Evolutionary conservation across 2,329 filamentous ascomycete species (phyloP), one percentile per base, ranked within the genome.

Genomic region (Diaporthe velutina): DNA sequence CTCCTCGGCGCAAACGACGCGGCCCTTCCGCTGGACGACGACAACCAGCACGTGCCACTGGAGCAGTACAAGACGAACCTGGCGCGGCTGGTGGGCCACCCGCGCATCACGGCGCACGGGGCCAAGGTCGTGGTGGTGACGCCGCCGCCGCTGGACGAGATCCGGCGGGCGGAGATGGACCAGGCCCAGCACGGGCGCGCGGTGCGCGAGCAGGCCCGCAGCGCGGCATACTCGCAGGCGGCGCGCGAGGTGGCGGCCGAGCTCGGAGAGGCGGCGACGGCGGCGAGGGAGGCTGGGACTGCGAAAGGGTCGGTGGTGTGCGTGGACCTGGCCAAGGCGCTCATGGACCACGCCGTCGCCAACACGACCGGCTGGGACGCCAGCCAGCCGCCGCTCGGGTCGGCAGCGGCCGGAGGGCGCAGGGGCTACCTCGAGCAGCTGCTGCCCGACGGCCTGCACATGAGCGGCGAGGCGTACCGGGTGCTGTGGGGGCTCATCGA

Each of bases 1-100:
- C 93, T 98, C 78, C 92, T 98, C 75, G 97, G 97, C 25, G 95
- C 97, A 78, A 98, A 99, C 81, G 97, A 98, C 83, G 93, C 96
- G 4, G 92, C 92, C 72, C 83, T 97, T 4, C 89, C 91, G 4
- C 85, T 90, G 50, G 86, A 89, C 6, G 87, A 87, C 5, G 91
- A 90, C 68, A 86, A 87, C 13, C 97, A 98, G 83, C 92, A 96
- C 82, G 90, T 98, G 10, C 90, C 94, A 0, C 83, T 98, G n/a
- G 88, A 92, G 1, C 85, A 91, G 75, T 98, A 95, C 86, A 91
- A 90, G 81, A 84, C 89, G 73, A 97, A 98, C 80, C 84, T 98
- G 64, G 87, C 83, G 77, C 86, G 86, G 35, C 95, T 98, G 78
- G 85, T 97, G 79, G 91, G 87, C 4, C 94, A 98, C 82, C 90